These are phyloP conservation scores for Rhodotorula sp. DNA, from an alignment of 1,284 basidiomycete species.

Conservation along the genomic window DNA sequence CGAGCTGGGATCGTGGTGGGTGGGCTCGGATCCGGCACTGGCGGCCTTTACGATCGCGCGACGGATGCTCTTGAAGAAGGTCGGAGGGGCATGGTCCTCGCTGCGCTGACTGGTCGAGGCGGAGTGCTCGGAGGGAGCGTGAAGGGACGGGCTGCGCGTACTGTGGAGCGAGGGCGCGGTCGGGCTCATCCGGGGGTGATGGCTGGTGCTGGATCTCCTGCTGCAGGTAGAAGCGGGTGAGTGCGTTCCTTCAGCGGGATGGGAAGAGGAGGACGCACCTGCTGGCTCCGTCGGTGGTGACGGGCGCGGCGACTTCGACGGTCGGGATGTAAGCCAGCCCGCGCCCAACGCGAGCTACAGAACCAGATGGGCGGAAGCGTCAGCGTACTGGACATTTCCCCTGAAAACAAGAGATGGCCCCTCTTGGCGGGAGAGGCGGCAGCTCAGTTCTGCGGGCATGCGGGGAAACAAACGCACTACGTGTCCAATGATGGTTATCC, in stretches of 20 bases:
- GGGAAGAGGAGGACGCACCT: neutral
- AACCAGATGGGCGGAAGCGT: neutral
- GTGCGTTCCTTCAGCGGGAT: neutral
- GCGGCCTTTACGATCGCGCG: conserved; percentile 30
- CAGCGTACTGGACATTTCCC: neutral
- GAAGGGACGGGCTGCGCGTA: neutral
- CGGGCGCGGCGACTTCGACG: conserved; percentile 3
- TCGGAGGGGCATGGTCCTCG: conserved; percentile 13
- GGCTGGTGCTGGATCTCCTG: conserved; percentile 2
- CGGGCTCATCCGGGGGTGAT: conserved; percentile 9
- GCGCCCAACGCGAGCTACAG: conserved; percentile 25
- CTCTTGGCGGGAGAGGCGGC: neutral
- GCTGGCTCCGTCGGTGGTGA: neutral
- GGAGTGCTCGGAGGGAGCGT: conserved; percentile 5
- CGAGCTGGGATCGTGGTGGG: conserved; percentile 10
- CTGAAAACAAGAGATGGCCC: neutral
- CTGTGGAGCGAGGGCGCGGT: conserved; percentile 5
- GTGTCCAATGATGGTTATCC: neutral
- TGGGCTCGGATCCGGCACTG: conserved; percentile 16
- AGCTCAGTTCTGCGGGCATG: neutral
- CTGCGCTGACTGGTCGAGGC: conserved; percentile 8
- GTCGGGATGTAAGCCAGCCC: conserved; percentile 23
- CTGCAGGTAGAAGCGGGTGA: neutral
- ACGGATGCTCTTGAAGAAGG: conserved; percentile 22
- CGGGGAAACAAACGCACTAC: neutral